Evolutionary conservation across 2,329 filamentous ascomycete species (phyloP).

Genomic region (Phialocephala subalpina): DNA sequence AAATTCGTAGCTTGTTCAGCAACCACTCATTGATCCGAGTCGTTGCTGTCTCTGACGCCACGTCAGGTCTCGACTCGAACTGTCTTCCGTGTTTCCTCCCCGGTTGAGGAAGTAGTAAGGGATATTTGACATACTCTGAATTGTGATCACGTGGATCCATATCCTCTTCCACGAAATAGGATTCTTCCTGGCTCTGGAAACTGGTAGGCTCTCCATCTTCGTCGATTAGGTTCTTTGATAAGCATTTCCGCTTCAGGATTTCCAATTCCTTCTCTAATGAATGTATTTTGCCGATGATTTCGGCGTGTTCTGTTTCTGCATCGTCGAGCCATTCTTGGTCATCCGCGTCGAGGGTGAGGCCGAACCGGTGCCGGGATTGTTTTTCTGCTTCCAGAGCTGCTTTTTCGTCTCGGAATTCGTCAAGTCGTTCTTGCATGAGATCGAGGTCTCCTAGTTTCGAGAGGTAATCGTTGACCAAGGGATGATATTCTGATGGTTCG

Average conservation of each 20-base stretch:
- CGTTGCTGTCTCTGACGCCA: slow-evolving; percentile 4
- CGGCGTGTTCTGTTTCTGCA: slow-evolving; percentile 16
- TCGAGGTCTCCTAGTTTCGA: slow-evolving; percentile 33
- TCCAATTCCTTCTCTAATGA: slow-evolving; percentile 17
- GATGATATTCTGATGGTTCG: slow-evolving; percentile 29
- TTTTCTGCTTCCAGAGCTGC: slow-evolving; percentile 25
- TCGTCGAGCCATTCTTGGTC: slow-evolving; percentile 34
- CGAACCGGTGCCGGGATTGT: slow-evolving; percentile 11
- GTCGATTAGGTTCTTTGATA: slow-evolving; percentile 33
- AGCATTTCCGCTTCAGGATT: slow-evolving; percentile 27
- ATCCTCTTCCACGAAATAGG: slow-evolving; percentile 11
- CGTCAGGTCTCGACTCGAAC: slow-evolving; percentile 15
- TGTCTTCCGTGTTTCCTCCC: slow-evolving; percentile 5
- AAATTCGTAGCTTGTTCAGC: slow-evolving; percentile 28
- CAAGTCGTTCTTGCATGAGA: slow-evolving; percentile 30
- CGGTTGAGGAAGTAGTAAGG: slow-evolving; percentile 27
- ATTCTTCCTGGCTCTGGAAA: slow-evolving; percentile 15
- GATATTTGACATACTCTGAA: slow-evolving; percentile 35
- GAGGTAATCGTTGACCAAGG: slow-evolving; percentile 27
- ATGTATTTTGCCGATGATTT: slow-evolving; percentile 23
- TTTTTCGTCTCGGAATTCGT: slow-evolving; percentile 28
- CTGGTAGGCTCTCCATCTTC: slow-evolving; percentile 33
- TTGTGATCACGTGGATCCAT: slow-evolving; percentile 15
- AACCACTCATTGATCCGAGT: slow-evolving; percentile 36
- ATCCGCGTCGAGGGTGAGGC: slow-evolving; percentile 18